Conservation (phyloP, 2,329 filamentous ascomycete species). For the Orbilia blumenaviensis region DNA sequence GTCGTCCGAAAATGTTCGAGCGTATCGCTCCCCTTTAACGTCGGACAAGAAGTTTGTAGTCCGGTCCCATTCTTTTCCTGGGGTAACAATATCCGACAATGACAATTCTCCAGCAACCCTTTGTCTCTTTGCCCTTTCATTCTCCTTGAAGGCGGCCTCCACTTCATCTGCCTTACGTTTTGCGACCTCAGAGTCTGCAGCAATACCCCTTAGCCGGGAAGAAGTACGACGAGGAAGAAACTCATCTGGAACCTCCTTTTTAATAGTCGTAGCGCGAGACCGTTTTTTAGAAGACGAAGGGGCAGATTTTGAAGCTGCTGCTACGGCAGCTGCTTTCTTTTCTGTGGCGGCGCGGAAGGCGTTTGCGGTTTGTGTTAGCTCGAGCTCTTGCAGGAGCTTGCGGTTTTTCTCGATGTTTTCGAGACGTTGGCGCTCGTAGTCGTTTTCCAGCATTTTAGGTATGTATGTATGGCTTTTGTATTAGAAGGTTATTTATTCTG, state of each 20-base stretch:
- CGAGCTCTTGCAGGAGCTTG: conserved; percentile 58
- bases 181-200: conserved; percentile 73
- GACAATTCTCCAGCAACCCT: conserved; percentile 73
- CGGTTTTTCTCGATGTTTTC: conserved; percentile 59
- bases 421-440: conserved; percentile 59
- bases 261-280: conserved; percentile 65
- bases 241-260: conserved; percentile 69
- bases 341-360: conserved; percentile 44
- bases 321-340: conserved; percentile 34
- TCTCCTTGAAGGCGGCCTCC: conserved; percentile 67
- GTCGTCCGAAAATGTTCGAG: conserved; percentile 84
- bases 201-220: conserved; percentile 70
- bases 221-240: conserved; percentile 69
- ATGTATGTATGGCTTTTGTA: neutral
- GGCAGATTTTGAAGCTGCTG: conserved; percentile 8
- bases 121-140: conserved; percentile 70
- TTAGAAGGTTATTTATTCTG: neutral
- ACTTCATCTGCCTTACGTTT: conserved; percentile 76
- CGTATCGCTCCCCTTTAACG: conserved; percentile 75
- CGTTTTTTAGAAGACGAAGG: conserved; percentile 45
- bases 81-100: conserved; percentile 77
- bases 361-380: conserved; percentile 56
- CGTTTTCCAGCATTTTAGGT: conserved; percentile 47
- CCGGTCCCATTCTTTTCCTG: conserved; percentile 76
- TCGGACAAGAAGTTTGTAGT: conserved; percentile 68